phyloP scores from a whole-genome alignment of 2,329 filamentous ascomycete genomes.

The Chaetomiaceae sp. region DNA sequence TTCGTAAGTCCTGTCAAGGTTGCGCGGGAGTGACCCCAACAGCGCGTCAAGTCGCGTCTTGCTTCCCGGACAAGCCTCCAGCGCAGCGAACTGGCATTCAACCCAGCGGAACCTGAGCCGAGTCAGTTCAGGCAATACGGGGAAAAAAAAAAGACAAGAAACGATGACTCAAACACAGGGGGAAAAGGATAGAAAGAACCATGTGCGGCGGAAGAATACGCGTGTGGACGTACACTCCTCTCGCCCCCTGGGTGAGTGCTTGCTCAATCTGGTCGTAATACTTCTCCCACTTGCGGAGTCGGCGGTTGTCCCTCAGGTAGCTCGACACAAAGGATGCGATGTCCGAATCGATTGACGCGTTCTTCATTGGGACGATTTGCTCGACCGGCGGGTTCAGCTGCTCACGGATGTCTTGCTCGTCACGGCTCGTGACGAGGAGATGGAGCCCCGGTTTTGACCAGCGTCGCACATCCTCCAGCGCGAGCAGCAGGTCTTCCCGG shows the following conservation, averaged over 20 bases:
- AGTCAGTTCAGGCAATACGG: conserved; percentile 19
- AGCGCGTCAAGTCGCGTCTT: conserved; percentile 23
- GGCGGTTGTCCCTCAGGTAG: conserved; percentile 20
- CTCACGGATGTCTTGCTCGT: conserved; percentile 22
- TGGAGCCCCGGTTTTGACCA: conserved; percentile 25
- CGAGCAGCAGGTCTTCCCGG: conserved; percentile 24
- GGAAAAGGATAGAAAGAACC: too few species aligned
- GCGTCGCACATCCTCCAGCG: conserved; percentile 23
- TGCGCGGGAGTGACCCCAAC: conserved; percentile 29
- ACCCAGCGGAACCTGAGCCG: conserved; percentile 32
- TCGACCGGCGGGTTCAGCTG: conserved; percentile 4
- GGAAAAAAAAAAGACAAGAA: too few species aligned
- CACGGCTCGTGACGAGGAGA: conserved; percentile 31
- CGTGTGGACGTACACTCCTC: conserved; percentile 32
- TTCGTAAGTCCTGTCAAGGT: conserved; percentile 23
- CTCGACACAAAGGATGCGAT: conserved; percentile 26
- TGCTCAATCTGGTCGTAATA: conserved; percentile 25
- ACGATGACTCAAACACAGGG: too few species aligned
- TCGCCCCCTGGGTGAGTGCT: conserved; percentile 23
- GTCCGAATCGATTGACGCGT: conserved; percentile 22
- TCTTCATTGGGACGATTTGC: conserved; percentile 21
- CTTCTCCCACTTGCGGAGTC: conserved; percentile 23
- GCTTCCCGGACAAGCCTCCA: conserved; percentile 19
- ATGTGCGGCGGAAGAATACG: too few species aligned
- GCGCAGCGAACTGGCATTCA: conserved; percentile 29